Evolutionary conservation across 2,329 filamentous ascomycete genomes (phyloP).

Genomic region (Colletotrichum salicis): DNA sequence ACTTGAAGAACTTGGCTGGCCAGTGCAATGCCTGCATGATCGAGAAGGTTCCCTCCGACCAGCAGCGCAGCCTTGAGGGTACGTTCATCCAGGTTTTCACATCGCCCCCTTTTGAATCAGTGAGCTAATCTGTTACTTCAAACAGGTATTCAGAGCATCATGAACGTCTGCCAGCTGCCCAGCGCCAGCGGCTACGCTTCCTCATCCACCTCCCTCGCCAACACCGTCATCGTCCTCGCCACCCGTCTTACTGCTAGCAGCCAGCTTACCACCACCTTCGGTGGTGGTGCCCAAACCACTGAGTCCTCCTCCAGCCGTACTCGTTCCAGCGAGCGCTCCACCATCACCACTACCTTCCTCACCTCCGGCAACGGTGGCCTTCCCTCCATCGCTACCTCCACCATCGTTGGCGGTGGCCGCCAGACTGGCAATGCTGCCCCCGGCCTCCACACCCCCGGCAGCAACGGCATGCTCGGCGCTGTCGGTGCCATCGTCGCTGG

Average conservation of each 20-base stretch:
- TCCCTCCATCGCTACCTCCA: slow-evolving; percentile 33
- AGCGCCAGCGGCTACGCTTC: slow-evolving; percentile 41
- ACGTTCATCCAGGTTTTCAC: not conserved
- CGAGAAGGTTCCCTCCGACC: slow-evolving; percentile 41
- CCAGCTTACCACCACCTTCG: slow-evolving; percentile 50
- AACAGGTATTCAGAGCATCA: slow-evolving; percentile 48
- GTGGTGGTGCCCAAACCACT: slow-evolving; percentile 25
- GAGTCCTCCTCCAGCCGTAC: slow-evolving; percentile 2
- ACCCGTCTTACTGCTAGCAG: slow-evolving; percentile 44
- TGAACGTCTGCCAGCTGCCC: slow-evolving; percentile 49
- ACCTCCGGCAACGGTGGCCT: slow-evolving; percentile 29
- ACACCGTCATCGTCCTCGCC: slow-evolving; percentile 45
- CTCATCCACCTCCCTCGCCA: slow-evolving; percentile 38
- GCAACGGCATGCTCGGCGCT: slow-evolving; percentile 29
- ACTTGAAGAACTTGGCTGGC: slow-evolving; percentile 30
- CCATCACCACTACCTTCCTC: slow-evolving; percentile 35
- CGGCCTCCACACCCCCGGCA: slow-evolving; percentile 17
- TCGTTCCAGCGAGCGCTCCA: slow-evolving; percentile 11
- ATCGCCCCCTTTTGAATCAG: not conserved
- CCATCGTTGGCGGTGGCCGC: slow-evolving; percentile 22
- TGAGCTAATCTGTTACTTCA: not conserved
- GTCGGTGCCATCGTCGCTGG: slow-evolving; percentile 28
- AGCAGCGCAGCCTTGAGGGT: slow-evolving; percentile 36
- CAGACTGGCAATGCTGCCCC: slow-evolving; percentile 30
- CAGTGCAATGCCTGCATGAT: slow-evolving; percentile 50